Evolutionary conservation across 1,284 basidiomycete species (phyloP).

Genomic region (Boletus mariae): DNA sequence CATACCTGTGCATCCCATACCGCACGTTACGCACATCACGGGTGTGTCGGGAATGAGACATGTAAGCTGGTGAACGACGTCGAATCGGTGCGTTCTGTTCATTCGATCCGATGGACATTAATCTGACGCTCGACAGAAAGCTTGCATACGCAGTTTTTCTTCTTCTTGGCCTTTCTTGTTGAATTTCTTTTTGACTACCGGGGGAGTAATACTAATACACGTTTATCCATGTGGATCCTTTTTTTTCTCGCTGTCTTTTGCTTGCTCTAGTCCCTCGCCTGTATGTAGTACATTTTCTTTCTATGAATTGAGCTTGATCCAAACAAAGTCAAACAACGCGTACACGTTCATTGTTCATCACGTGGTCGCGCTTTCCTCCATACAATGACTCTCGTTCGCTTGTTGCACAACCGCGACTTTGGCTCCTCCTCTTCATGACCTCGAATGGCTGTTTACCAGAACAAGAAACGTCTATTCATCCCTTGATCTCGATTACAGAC

Average conservation of each 20-base stretch:
- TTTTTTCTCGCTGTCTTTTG: constrained; percentile 1
- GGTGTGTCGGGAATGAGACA: constrained; percentile 27
- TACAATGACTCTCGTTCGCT: background rate
- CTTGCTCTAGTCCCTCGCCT: constrained; percentile 6
- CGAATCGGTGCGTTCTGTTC: constrained; percentile 9
- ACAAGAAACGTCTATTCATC: background rate
- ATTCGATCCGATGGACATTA: background rate
- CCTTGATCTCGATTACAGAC: constrained; percentile 15
- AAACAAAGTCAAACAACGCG: constrained; percentile 23
- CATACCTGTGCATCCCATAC: constrained; percentile 19
- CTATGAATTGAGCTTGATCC: background rate
- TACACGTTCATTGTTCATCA: constrained; percentile 5
- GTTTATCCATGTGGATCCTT: constrained; percentile 7
- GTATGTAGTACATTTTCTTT: constrained; percentile 5
- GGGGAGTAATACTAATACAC: constrained; percentile 21
- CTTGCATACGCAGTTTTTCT: background rate
- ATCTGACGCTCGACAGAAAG: background rate
- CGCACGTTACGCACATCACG: constrained; percentile 18
- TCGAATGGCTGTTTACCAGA: background rate
- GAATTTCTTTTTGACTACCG: constrained; percentile 13
- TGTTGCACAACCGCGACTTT: no score
- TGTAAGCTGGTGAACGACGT: constrained; percentile 21
- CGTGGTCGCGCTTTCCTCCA: constrained; percentile 8
- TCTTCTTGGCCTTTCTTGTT: constrained; percentile 16
- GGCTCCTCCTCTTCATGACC: background rate